phyloP scores from a whole-genome alignment of 768 basidiomycete genomes.

The Jaapia argillacea region DNA sequence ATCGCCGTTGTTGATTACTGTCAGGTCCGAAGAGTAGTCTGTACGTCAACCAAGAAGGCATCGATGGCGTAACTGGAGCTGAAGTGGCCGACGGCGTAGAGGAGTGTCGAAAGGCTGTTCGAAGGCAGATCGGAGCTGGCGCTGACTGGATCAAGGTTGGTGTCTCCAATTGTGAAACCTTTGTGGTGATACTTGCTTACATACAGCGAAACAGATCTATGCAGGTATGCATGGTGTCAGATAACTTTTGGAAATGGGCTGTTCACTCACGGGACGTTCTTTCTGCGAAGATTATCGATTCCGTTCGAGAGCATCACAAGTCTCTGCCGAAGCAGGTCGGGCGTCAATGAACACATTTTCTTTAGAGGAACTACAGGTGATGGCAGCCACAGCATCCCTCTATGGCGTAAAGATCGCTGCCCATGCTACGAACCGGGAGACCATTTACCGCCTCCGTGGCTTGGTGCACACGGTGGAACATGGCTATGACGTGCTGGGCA shows the following conservation, averaged over 20 bases:
- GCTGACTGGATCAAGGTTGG: slow-evolving; percentile 61
- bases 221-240: slow-evolving; percentile 27
- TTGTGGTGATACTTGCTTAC: too few species aligned
- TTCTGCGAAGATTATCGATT: slow-evolving; percentile 37
- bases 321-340: slow-evolving; percentile 25
- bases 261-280: slow-evolving; percentile 8
- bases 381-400: slow-evolving; percentile 41
- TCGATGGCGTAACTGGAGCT: slow-evolving; percentile 48
- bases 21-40: slow-evolving; percentile 45
- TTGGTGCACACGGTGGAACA: slow-evolving; percentile 51
- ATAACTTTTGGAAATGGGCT: slow-evolving; percentile 4
- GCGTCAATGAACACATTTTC: slow-evolving; percentile 34
- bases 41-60: slow-evolving; percentile 34
- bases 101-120: slow-evolving; percentile 43
- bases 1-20: neutral
- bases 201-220: slow-evolving; percentile 31
- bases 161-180: too few species aligned
- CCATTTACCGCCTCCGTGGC: slow-evolving; percentile 21
- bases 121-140: slow-evolving; percentile 53
- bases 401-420: slow-evolving; percentile 49
- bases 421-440: slow-evolving; percentile 32
- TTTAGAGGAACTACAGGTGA: slow-evolving; percentile 31
- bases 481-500: slow-evolving; percentile 22
- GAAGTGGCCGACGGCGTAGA: slow-evolving; percentile 49
- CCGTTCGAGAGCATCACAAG: slow-evolving; percentile 29